Conservation (phyloP, 306 rosid species). For the Erythrophleum fordii region DNA sequence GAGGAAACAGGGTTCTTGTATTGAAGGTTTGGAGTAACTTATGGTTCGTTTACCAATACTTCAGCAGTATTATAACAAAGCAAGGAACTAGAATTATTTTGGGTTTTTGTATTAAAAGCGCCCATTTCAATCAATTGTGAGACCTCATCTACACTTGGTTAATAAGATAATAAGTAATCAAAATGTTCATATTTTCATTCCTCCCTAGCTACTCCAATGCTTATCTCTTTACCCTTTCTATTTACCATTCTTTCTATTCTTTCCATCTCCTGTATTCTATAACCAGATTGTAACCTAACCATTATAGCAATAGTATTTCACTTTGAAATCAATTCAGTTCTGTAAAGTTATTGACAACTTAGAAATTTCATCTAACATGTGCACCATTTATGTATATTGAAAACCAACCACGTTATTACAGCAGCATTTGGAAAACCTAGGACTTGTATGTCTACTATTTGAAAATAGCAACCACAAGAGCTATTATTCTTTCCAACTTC, state of each 20-base stretch:
- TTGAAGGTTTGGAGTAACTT: background rate
- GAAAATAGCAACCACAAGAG: constrained; percentile 1
- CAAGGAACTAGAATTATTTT: background rate
- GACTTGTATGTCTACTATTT: background rate
- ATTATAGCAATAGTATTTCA: background rate
- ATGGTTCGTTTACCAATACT: background rate
- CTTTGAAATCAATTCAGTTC: background rate
- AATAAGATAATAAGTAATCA: background rate
- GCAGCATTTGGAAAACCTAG: constrained; percentile 7
- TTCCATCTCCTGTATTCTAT: background rate
- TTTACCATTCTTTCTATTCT: background rate
- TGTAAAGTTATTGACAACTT: background rate
- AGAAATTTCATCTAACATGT: background rate
- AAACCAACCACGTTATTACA: background rate
- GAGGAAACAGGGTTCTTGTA: background rate
- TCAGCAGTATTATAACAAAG: background rate
- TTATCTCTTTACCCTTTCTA: background rate
- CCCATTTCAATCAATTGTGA: background rate
- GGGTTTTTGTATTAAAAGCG: background rate
- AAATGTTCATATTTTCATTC: background rate
- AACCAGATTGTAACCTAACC: background rate
- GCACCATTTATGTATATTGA: background rate
- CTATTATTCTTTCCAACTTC: background rate
- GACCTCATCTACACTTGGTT: background rate
- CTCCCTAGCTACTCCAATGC: background rate